Evolutionary conservation across 371 early-diverging fungal species (phyloP), one percentile per base, ranked within the genome.

Genomic region (Massospora cicadina): DNA sequence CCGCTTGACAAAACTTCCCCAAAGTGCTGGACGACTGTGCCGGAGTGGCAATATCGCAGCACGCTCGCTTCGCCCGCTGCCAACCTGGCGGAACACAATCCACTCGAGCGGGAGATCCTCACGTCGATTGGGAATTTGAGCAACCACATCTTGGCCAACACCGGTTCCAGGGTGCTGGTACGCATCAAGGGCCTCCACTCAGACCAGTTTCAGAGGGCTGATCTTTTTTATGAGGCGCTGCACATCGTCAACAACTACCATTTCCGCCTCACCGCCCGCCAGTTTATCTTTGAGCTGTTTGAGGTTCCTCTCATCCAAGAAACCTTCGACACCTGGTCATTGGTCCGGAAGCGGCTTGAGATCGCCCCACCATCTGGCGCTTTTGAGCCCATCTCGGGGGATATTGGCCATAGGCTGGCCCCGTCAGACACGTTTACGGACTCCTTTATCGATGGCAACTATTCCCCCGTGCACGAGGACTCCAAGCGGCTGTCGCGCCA

Each of bases 81-180:
- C 7, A 57, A 57, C 21, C 57, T 27, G 25, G 2, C 26, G 21
- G n/a, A 66, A 23, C 55, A 58, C 32, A 26, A 70, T 54, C 13
- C 54, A 25, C 21, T 25, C 27, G 83, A 82, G 66, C 68, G 76
- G 55, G 88, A 87, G 67, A 81, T 91, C 29, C 68, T 92, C 13
- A 79, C 79, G 66, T 75, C 81, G 33, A 79, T 89, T 61, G 88
- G 90, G 33, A 88, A 89, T 66, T 77, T 93, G 72, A 83, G 85
- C 63, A 93, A 90, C 67, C 88, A 90, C 65, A 87, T 93, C 57
- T 72, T 90, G n/a, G 84, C 89, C 0, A 86, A 81, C 66, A 83
- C 84, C 13, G 87, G 88, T 0, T 85, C 86, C 23, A 84, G 83
- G 66, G 75, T 75, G 24, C 68, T 92, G 12, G 78, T 85, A 54